phyloP scores from a whole-genome alignment of 768 basidiomycete species.

The Tricholoma furcatifolium region DNA sequence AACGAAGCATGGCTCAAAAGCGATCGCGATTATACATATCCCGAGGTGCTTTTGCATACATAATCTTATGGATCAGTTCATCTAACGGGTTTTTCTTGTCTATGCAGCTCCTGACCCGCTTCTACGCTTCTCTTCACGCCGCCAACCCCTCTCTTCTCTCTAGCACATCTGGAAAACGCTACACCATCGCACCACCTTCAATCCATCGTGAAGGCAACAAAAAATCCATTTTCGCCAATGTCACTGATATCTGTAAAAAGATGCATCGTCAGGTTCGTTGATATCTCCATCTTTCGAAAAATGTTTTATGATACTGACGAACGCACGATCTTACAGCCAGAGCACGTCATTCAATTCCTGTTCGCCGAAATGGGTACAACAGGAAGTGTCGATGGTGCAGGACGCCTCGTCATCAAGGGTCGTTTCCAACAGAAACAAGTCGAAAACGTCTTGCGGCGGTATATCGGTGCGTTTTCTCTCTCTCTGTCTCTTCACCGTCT shows the following conservation, averaged over 20 bases:
- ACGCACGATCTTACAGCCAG: constrained; percentile 52
- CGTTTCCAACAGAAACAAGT: constrained; percentile 98
- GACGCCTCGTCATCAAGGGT: constrained; percentile 94
- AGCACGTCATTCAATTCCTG: constrained; percentile 96
- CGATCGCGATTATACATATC: constrained; percentile 96
- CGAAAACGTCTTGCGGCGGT: constrained; percentile 93
- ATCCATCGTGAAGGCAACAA: constrained; percentile 96
- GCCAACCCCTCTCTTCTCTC: constrained; percentile 90
- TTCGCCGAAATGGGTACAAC: constrained; percentile 99
- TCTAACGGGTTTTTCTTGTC: background rate
- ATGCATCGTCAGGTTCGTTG: constrained; percentile 79
- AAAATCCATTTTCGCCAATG: constrained; percentile 95
- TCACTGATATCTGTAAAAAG: constrained; percentile 95
- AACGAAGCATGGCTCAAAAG: constrained; percentile 88
- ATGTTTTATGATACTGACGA: background rate
- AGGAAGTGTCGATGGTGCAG: constrained; percentile 89
- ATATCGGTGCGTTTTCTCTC: constrained; percentile 73
- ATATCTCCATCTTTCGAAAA: background rate
- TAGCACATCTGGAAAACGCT: constrained; percentile 84
- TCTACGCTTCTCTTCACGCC: constrained; percentile 87
- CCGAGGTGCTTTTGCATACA: constrained; percentile 57
- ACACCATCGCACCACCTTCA: constrained; percentile 95
- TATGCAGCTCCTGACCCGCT: constrained; percentile 85
- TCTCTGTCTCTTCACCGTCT: background rate
- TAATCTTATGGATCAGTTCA: background rate